Conservation (phyloP, 495 filamentous ascomycete species). For the Penicillium paxilli region DNA sequence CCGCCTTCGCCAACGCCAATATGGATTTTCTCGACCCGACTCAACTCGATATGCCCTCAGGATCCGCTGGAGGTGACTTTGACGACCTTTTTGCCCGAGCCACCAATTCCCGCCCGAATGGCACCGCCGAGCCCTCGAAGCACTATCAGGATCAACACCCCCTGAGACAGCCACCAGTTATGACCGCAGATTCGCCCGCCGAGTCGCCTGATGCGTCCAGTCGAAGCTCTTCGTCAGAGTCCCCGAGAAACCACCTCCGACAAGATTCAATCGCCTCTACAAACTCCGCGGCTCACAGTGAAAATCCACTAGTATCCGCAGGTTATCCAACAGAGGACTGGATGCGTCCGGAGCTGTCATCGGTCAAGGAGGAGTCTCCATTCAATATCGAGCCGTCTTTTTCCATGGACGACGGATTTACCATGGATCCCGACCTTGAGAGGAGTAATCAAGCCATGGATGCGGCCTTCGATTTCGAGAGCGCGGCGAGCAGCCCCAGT, state of each 20-base stretch:
- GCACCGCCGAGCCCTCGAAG: conserved; percentile 31
- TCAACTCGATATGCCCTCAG: conserved; percentile 36
- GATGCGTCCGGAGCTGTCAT: conserved; percentile 40
- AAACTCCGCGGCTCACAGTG: conserved; percentile 42
- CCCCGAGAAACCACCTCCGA: conserved; percentile 42
- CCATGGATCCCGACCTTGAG: conserved; percentile 47
- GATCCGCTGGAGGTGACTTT: conserved; percentile 43
- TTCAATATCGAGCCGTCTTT: conserved; percentile 42
- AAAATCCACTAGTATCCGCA: conserved; percentile 35
- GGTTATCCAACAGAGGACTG: conserved; percentile 41
- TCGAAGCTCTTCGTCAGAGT: conserved; percentile 46
- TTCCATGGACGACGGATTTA: conserved; percentile 30
- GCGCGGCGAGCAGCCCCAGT: conserved; percentile 65
- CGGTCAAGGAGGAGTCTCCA: conserved; percentile 40
- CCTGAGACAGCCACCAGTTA: conserved; percentile 34
- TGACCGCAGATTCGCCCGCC: conserved; percentile 42
- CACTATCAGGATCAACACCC: conserved; percentile 35
- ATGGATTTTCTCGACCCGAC: conserved; percentile 46
- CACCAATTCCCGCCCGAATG: conserved; percentile 29
- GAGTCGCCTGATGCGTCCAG: conserved; percentile 47
- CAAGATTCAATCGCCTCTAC: conserved; percentile 42
- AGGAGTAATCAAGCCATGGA: conserved; percentile 64
- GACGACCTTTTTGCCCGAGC: conserved; percentile 43
- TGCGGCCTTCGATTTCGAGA: conserved; percentile 68
- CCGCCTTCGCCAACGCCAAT: conserved; percentile 39